Conservation (phyloP, 1,139 yeast species). For the Protomyces inundatus region DNA sequence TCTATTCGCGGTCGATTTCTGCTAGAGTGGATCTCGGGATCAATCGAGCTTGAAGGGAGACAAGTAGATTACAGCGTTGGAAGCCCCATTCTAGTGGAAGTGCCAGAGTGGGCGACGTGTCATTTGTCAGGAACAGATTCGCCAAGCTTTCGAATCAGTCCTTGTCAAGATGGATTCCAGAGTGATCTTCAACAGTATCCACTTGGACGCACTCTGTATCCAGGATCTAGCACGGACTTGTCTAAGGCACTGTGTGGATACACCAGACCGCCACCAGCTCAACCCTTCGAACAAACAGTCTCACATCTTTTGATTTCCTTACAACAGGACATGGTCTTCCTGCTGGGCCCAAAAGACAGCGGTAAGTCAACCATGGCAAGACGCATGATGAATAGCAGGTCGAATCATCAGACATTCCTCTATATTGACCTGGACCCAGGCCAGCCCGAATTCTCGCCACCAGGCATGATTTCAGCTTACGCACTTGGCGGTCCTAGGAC, state of each 20-base stretch:
- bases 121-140: background rate
- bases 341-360: conserved; percentile 65
- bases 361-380: conserved; percentile 78
- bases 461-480: conserved; percentile 55
- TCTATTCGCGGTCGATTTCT: background rate
- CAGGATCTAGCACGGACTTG: background rate
- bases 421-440: conserved; percentile 86
- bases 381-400: conserved; percentile 47
- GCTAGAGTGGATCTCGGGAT: background rate
- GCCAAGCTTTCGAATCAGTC: background rate
- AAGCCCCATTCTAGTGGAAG: background rate
- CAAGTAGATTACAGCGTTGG: too few species aligned
- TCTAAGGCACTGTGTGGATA: too few species aligned
- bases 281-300: background rate
- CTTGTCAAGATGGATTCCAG: background rate
- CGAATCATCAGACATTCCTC: conserved; percentile 35
- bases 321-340: conserved; percentile 33
- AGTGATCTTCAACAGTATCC: background rate
- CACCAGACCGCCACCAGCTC: conserved; percentile 3
- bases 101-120: background rate
- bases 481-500: conserved; percentile 32
- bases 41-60: too few species aligned
- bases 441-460: conserved; percentile 72
- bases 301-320: background rate
- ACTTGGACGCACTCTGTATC: background rate